Evolutionary conservation across 225 moss, liverwort and hornwort genomes (phyloP), one percentile per base, ranked within the genome.

Genomic region (Sphagnum contortum): DNA sequence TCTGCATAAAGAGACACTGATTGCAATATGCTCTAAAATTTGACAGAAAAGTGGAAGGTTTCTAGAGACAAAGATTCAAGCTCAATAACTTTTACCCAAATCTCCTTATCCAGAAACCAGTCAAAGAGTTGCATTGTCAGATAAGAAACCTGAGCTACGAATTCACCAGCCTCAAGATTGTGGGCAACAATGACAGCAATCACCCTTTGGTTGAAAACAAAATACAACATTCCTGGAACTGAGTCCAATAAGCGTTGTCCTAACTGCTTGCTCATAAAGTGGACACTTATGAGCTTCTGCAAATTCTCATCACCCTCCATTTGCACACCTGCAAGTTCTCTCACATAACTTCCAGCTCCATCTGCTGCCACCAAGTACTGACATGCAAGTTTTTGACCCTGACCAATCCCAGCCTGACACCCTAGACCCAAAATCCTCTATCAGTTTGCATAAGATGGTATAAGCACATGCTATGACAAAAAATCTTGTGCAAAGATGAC

Each of bases 131-230:
- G 29, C 29, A 29, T 29, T 29, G 52, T 52, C 9, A 52, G 52
- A 6, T 9, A 52, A 49, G 54, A 48, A 80, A 94, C 91, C 89
- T 95, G 96, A 57, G 92, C 90, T 44, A 98, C 74, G 72, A 98
- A 98, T 83, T 98, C 96, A 63, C 96, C 96, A 44, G 75, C 66
- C 66, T 87, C 80, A 57, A 98, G 85, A 71, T 93, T 82, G 66
- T 98, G 96, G 57, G 96, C 96, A 49, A 98, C 92, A 66, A 98
- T 77, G 66, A 93, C 93, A 70, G 87, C 91, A 69, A 93, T 91
- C 49, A 76, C 75, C 64, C 71, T 72, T 10, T 82, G 62, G 67
- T 91, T 93, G 86, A 93, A 93, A 47, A 93, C 87, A 63, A 98
- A 98, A 75, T 98, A 98, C 12, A 98, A 73, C 98, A 98, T 93